Conservation (phyloP, 2,329 filamentous ascomycete genomes). For the Phyllosticta capitalensis region DNA sequence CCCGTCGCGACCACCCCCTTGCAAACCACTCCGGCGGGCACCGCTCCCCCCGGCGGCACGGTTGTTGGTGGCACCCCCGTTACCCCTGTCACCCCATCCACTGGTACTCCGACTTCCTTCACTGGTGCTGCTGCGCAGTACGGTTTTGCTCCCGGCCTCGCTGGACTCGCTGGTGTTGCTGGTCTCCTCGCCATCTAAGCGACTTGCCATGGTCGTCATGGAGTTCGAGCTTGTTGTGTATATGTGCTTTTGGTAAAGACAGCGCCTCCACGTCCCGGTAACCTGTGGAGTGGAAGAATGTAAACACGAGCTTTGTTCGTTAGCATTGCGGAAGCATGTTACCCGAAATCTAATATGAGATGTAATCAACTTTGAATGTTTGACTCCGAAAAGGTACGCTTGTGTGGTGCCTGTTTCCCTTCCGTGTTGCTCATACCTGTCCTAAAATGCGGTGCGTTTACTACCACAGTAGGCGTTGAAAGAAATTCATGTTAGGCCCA, state of each 20-base stretch:
- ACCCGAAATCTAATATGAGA: neutral
- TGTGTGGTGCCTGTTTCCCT: too few relatives aligned
- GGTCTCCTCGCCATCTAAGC: slow-evolving; percentile 3
- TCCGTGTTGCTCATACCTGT: too few relatives aligned
- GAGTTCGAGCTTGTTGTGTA: neutral
- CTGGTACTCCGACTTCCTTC: slow-evolving; percentile 15
- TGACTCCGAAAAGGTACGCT: too few relatives aligned
- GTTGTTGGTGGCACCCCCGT: slow-evolving; percentile 6
- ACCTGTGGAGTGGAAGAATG: neutral
- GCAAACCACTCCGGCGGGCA: neutral
- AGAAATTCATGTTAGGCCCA: too few relatives aligned
- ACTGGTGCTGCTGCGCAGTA: slow-evolving; percentile 21
- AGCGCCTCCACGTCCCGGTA: neutral
- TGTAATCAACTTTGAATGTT: neutral
- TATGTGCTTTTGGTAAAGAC: neutral
- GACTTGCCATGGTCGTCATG: neutral
- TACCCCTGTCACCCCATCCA: slow-evolving; percentile 10
- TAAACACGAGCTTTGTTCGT: neutral
- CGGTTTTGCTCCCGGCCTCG: slow-evolving; percentile 17
- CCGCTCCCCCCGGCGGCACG: slow-evolving; percentile 10
- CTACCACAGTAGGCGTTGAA: too few relatives aligned
- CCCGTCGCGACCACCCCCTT: neutral
- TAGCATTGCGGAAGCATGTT: neutral
- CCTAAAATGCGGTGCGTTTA: too few relatives aligned
- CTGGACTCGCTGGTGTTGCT: slow-evolving; percentile 21